Base-by-base conservation (phyloP, 1,284 basidiomycete species). In the Heterobasidion irregulare region DNA sequence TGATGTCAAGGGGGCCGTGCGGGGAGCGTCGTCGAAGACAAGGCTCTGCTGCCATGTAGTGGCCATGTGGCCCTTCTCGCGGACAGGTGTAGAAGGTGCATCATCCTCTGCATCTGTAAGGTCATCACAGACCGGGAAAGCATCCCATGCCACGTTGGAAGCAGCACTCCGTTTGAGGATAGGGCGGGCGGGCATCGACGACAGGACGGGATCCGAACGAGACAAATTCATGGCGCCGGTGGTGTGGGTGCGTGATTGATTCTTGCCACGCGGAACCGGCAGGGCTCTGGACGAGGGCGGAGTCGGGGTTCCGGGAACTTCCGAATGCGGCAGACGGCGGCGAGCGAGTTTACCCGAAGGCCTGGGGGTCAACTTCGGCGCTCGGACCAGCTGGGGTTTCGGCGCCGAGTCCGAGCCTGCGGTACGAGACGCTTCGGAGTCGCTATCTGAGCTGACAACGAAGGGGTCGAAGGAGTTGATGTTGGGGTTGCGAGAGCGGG, bases 41-140 rank as follows among this genome's bases (percentile, higher is more conserved):
- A 60, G 59, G 6, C 66, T 57, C 52, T 61, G 66, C 53, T 72
- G 68, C 70, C 72, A 72, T 10, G 66, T 61, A 16, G 62, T 58
- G 13, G 57, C 59, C 45, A 53, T 50, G 15, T 36, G 34, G 43
- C 50, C 51, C 55, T 58, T 62, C 56, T 69, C 68, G 7, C 63
- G 65, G 47, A 65, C 54, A 32, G 70, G 76, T 64, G 61, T 71
- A 15, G 67, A 54, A 32, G 70, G 76, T 64, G 61, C 70, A 16
- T 55, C 61, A 57, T 64, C 53, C 36, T 53, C 46, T 33, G 49
- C 57, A n/a, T 54, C 59, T 33, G 75, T 80, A 55, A 76, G 76
- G 63, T 88, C 85, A 58, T 88, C 85, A 61, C 85, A 88, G 48
- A 88, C 69, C 1, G 83, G 85, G 66, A 86, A 86, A 41, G 70